A percentile compares a stretch with the other conserved stretches of the same genome.
Evolutionary conservation across 495 filamentous ascomycete species (phyloP).

Genomic region (Glutinoglossum americanum): DNA sequence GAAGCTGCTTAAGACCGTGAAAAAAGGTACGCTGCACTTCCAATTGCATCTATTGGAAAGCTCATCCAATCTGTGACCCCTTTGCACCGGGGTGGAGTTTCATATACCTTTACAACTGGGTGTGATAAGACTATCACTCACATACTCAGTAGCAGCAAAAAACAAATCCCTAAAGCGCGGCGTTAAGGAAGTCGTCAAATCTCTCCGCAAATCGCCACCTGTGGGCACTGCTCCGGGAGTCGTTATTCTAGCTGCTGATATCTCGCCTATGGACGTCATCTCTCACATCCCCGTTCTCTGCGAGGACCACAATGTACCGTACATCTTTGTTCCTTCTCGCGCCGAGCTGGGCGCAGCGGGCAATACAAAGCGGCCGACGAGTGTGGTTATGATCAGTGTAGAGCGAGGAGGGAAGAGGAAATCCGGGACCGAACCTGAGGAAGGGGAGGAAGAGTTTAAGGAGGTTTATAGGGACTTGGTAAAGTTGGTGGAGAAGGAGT

Average conservation of each 20-base stretch:
- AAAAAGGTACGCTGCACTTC: slow-evolving; percentile 48
- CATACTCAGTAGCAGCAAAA: slow-evolving; percentile 48
- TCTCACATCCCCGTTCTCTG: slow-evolving; percentile 91
- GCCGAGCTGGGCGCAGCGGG: slow-evolving; percentile 82
- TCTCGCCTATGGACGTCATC: slow-evolving; percentile 93
- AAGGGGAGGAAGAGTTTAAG: slow-evolving; percentile 41
- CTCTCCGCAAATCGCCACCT: slow-evolving; percentile 67
- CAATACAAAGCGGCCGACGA: slow-evolving; percentile 83
- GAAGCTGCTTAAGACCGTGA: slow-evolving; percentile 81
- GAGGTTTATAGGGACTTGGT: slow-evolving; percentile 50
- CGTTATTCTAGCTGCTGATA: slow-evolving; percentile 85
- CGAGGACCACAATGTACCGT: slow-evolving; percentile 90
- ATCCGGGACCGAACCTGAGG: slow-evolving; percentile 24
- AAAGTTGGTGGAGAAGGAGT: slow-evolving; percentile 54
- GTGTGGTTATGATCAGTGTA: slow-evolving; percentile 65
- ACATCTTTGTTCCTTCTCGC: slow-evolving; percentile 71
- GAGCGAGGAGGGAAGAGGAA: slow-evolving; percentile 30
- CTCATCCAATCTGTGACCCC: neutral
- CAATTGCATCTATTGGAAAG: neutral
- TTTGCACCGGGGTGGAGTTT: too few relatives aligned
- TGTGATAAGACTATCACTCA: slow-evolving; percentile 1
- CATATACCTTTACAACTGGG: neutral
- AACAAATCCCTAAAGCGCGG: slow-evolving; percentile 85
- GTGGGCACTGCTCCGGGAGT: slow-evolving; percentile 38
- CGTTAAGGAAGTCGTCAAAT: slow-evolving; percentile 96